Evolutionary conservation across 2,329 filamentous ascomycete genomes (phyloP).

Genomic region (Hymenoscyphus scutula): DNA sequence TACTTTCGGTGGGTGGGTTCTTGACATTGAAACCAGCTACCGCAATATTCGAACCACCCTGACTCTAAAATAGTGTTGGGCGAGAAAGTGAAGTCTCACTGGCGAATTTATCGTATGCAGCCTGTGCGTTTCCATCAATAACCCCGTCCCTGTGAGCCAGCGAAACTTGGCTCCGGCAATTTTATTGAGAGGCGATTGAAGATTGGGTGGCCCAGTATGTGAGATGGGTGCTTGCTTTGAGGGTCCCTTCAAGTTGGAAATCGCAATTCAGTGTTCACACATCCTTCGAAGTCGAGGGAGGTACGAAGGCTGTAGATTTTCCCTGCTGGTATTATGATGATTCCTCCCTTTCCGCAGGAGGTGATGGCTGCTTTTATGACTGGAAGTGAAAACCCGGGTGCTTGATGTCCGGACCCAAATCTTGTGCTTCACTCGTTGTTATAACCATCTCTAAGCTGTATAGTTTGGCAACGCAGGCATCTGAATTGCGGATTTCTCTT

Average conservation of each 20-base stretch:
- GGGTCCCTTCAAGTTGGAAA: conserved; percentile 45
- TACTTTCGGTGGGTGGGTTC: conserved; percentile 46
- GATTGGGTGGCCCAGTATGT: conserved; percentile 43
- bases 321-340: conserved; percentile 43
- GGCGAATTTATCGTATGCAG: conserved; percentile 43
- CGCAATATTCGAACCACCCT: conserved; percentile 39
- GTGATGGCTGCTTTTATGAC: conserved; percentile 38
- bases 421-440: too few species aligned
- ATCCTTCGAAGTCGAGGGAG: conserved; percentile 42
- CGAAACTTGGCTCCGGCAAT: conserved; percentile 42
- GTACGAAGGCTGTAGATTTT: conserved; percentile 44
- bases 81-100: conserved; percentile 39
- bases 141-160: conserved; percentile 42
- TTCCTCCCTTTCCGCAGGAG: conserved; percentile 41
- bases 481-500: too few species aligned
- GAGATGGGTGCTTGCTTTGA: conserved; percentile 41
- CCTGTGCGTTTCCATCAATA: conserved; percentile 48
- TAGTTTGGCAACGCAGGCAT: too few species aligned
- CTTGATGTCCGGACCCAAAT: too few species aligned
- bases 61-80: conserved; percentile 44
- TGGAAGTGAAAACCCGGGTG: too few species aligned
- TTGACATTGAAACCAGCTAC: conserved; percentile 40
- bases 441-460: too few species aligned
- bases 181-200: conserved; percentile 41
- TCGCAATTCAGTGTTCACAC: conserved; percentile 45